Conservation (phyloP, 176 grass and related monocot species). For the Rhynchospora breviuscula region DNA sequence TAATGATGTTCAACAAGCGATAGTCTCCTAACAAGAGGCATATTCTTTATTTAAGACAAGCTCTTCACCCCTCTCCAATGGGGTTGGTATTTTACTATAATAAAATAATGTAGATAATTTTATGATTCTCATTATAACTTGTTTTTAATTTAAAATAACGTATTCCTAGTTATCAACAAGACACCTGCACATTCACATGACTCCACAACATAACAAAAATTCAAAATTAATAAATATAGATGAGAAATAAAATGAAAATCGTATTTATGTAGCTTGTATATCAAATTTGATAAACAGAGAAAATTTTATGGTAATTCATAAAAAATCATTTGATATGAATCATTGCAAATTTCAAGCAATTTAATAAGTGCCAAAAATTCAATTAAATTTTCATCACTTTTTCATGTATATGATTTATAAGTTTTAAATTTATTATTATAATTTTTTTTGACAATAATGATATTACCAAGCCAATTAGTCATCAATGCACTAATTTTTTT, state of each 20-base stretch:
- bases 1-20: background rate
- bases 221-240: background rate
- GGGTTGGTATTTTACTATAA: background rate
- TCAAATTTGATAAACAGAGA: too few relatives aligned
- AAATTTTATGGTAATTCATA: too few relatives aligned
- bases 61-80: background rate
- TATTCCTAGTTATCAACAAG: background rate
- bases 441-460: too few relatives aligned
- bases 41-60: background rate
- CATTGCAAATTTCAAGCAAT: too few relatives aligned
- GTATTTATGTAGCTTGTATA: too few relatives aligned
- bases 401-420: too few relatives aligned
- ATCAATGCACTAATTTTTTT: too few relatives aligned
- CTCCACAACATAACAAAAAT: background rate
- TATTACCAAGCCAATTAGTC: too few relatives aligned
- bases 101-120: background rate
- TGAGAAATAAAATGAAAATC: background rate
- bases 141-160: background rate
- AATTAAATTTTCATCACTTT: too few relatives aligned
- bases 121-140: background rate
- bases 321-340: too few relatives aligned
- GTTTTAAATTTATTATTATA: too few relatives aligned
- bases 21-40: background rate
- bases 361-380: too few relatives aligned
- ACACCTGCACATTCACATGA: background rate